These are phyloP conservation scores for Psophocarpus tetragonolobus DNA, from an alignment of 306 rosid species.

Conservation along the genomic window DNA sequence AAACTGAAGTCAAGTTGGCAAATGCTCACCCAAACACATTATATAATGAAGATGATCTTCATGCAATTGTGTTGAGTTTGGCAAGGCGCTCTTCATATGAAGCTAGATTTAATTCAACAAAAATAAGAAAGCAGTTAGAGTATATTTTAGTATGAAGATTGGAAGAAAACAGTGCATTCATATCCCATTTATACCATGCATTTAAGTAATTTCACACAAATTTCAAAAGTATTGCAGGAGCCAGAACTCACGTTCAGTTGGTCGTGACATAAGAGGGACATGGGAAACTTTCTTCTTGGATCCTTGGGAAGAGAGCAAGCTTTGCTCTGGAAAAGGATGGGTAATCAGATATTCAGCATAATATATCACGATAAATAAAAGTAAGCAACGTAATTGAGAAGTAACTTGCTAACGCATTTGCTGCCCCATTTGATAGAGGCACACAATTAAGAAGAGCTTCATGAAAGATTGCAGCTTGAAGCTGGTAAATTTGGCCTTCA, in stretches of 20 bases:
- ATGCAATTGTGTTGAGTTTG: conserved; percentile 45
- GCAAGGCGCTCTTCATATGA: conserved; percentile 85
- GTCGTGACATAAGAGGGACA: conserved; percentile 70
- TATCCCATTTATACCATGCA: conserved; percentile 20
- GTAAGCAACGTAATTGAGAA: conserved; percentile 12
- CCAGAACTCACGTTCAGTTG: conserved; percentile 84
- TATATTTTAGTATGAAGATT: background rate
- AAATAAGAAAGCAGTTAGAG: conserved; percentile 25
- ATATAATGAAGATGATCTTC: conserved; percentile 34
- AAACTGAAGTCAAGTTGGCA: background rate
- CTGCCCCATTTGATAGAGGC: conserved; percentile 57
- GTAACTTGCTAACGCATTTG: conserved; percentile 17
- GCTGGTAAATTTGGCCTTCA: conserved; percentile 69
- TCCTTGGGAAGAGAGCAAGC: conserved; percentile 37
- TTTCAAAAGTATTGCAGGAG: conserved; percentile 26
- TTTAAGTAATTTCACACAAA: background rate
- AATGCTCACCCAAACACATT: background rate
- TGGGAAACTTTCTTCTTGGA: conserved; percentile 67
- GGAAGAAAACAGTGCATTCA: conserved; percentile 1
- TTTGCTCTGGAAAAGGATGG: conserved; percentile 53
- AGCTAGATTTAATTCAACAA: conserved; percentile 55
- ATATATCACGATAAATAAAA: background rate
- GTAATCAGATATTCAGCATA: conserved; percentile 31
- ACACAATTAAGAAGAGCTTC: conserved; percentile 71
- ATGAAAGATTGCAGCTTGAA: conserved; percentile 75